Percentiles rank a stretch among this genome's conserved stretches.
Evolutionary conservation across 1,284 basidiomycete species (phyloP).

Genomic region (Austroboletus novae-zelandiae): DNA sequence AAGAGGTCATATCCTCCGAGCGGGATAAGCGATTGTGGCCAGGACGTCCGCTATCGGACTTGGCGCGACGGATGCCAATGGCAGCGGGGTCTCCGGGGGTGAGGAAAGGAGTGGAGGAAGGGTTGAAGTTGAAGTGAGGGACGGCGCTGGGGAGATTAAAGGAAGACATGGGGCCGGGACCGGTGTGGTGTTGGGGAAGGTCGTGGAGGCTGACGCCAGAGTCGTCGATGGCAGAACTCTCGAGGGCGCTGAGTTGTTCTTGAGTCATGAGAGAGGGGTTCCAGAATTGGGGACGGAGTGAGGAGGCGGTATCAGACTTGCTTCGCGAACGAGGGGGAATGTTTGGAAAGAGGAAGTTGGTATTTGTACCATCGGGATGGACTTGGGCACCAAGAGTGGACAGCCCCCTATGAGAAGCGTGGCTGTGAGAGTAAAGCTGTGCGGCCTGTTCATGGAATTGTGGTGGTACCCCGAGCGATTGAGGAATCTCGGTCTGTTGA

Average conservation of each 20-base stretch:
- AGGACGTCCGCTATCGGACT: constrained; percentile 48
- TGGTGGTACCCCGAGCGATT: constrained; percentile 28
- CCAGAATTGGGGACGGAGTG: constrained; percentile 53
- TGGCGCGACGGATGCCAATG: constrained; percentile 42
- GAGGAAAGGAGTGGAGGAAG: constrained; percentile 38
- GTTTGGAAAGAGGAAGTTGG: constrained; percentile 33
- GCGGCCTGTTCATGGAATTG: constrained; percentile 28
- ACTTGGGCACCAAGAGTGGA: constrained; percentile 32
- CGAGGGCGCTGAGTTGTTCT: constrained; percentile 32
- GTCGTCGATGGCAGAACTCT: constrained; percentile 33
- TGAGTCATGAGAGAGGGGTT: constrained; percentile 35
- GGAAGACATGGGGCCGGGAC: constrained; percentile 14
- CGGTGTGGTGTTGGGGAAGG: constrained; percentile 36
- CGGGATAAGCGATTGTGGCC: constrained; percentile 48
- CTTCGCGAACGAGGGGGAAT: constrained; percentile 47
- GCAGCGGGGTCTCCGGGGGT: constrained; percentile 39
- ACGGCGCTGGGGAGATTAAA: constrained; percentile 27
- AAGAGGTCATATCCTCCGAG: constrained; percentile 48
- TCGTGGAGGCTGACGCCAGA: constrained; percentile 49
- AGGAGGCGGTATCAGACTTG: constrained; percentile 58
- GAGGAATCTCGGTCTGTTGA: constrained; percentile 32
- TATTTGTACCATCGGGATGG: constrained; percentile 36
- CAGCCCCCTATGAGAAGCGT: constrained; percentile 36
- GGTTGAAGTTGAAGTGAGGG: constrained; percentile 30
- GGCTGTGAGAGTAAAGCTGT: constrained; percentile 35